Conservation (phyloP, 2,329 filamentous ascomycete genomes). For the Diplodia mutila region DNA sequence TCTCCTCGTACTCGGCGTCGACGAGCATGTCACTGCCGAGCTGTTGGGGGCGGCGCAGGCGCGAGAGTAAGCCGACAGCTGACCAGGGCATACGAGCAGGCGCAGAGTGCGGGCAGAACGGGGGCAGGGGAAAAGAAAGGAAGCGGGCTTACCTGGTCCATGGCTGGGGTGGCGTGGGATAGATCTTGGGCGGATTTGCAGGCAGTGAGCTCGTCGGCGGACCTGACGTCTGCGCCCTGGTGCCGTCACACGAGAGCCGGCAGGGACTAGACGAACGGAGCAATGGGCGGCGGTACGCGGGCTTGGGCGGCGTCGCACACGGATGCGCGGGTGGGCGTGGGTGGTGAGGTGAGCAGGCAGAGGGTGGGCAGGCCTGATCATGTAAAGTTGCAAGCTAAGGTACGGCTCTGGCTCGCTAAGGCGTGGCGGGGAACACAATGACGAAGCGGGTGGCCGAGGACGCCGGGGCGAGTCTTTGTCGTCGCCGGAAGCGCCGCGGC, state of each 20-base stretch:
- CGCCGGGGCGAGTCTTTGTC: conserved; percentile 20
- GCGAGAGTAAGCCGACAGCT: conserved; percentile 20
- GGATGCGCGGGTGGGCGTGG: background rate
- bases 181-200: conserved; percentile 19
- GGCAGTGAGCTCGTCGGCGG: conserved; percentile 9
- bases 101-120: background rate
- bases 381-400: conserved; percentile 26
- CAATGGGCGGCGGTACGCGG: conserved; percentile 2
- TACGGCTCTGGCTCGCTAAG: conserved; percentile 26
- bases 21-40: conserved; percentile 66
- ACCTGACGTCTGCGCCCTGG: conserved; percentile 13
- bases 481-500: conserved; percentile 4
- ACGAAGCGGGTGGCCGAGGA: conserved; percentile 19
- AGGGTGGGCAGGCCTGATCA: conserved; percentile 21
- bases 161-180: conserved; percentile 31
- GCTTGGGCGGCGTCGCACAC: conserved; percentile 20
- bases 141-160: conserved; percentile 44
- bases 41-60: conserved; percentile 41
- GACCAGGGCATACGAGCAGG: conserved; percentile 1
- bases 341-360: conserved; percentile 7
- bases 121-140: conserved; percentile 28
- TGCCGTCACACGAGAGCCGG: conserved; percentile 11
- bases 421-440: conserved; percentile 27
- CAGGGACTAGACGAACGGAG: conserved; percentile 11
- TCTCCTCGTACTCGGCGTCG: conserved; percentile 65